These are phyloP conservation scores for Polygonum aviculare DNA, from an alignment of 148 eudicot genomes.

Conservation along the genomic window DNA sequence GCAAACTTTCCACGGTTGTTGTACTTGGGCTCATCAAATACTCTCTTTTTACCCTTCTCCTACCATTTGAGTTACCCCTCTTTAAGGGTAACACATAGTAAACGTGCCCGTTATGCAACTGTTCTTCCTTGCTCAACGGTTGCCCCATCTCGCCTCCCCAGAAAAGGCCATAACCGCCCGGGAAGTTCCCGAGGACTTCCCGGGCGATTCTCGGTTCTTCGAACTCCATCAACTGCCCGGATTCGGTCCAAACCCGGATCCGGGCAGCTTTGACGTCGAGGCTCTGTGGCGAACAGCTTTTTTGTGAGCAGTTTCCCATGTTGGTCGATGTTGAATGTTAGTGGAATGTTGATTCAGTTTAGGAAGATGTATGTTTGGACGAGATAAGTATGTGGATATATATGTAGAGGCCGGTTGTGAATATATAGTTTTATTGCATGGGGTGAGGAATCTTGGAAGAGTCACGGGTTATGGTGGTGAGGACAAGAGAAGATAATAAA, in stretches of 20 bases:
- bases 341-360: not conserved
- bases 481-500: not conserved
- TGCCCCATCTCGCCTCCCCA: not conserved
- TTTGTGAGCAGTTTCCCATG: constrained; percentile 10
- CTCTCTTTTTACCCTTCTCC: not conserved
- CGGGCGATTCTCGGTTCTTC: not conserved
- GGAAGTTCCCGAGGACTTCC: not conserved
- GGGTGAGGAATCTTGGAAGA: not conserved
- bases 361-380: not conserved
- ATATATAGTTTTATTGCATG: not conserved
- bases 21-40: not conserved
- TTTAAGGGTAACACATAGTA: constrained; percentile 3
- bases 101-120: not conserved
- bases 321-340: not conserved
- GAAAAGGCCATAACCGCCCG: not conserved
- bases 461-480: constrained; percentile 4
- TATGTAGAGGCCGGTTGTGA: not conserved
- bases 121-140: not conserved
- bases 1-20: constrained; percentile 28
- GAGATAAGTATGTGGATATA: not conserved
- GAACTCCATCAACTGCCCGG: not conserved
- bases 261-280: not conserved
- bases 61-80: constrained; percentile 4
- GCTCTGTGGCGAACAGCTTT: not conserved
- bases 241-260: constrained; percentile 2